Percentiles rank a stretch among this genome's conserved stretches.
These are phyloP conservation scores for Cylindricascospora bacillispora DNA, from an alignment of 1,139 yeast genomes.

Conservation along the genomic window DNA sequence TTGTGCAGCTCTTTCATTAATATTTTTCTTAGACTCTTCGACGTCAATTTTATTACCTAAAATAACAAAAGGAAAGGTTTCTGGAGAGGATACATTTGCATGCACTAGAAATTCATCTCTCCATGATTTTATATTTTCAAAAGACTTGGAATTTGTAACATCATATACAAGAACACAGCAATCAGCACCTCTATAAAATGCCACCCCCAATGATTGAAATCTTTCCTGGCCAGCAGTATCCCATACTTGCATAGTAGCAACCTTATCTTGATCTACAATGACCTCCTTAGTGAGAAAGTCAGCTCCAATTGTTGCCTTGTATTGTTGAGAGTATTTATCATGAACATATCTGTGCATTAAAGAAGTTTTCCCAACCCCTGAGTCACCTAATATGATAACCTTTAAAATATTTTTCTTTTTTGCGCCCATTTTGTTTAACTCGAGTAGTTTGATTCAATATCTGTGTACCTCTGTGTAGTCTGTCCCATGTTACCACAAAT, in stretches of 20 bases:
- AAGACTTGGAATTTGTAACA: constrained; percentile 84
- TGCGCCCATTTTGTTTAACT: constrained; percentile 38
- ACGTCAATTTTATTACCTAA: constrained; percentile 92
- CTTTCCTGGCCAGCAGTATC: constrained; percentile 99
- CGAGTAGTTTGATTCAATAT: neutral
- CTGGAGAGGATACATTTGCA: constrained; percentile 87
- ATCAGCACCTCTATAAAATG: constrained; percentile 96
- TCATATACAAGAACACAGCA: constrained; percentile 95
- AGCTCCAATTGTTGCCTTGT: constrained; percentile 97
- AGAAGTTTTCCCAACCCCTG: constrained; percentile 97
- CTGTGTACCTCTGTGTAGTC: no score
- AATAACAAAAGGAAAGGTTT: constrained; percentile 87
- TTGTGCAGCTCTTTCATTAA: constrained; percentile 72
- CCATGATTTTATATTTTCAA: constrained; percentile 85
- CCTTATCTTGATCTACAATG: constrained; percentile 58
- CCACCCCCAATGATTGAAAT: constrained; percentile 92
- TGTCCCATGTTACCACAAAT: no score
- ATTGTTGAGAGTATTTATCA: constrained; percentile 88
- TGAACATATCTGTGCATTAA: constrained; percentile 93
- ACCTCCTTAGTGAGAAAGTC: constrained; percentile 91
- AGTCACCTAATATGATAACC: constrained; percentile 90
- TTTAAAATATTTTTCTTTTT: constrained; percentile 85
- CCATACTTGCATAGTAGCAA: constrained; percentile 86
- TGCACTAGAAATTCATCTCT: constrained; percentile 90
- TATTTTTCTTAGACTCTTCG: constrained; percentile 79